A percentile compares a stretch with the other conserved stretches of the same genome.
Conservation (phyloP, 345 rosid species). For the Arabidopsis arenosa region DNA sequence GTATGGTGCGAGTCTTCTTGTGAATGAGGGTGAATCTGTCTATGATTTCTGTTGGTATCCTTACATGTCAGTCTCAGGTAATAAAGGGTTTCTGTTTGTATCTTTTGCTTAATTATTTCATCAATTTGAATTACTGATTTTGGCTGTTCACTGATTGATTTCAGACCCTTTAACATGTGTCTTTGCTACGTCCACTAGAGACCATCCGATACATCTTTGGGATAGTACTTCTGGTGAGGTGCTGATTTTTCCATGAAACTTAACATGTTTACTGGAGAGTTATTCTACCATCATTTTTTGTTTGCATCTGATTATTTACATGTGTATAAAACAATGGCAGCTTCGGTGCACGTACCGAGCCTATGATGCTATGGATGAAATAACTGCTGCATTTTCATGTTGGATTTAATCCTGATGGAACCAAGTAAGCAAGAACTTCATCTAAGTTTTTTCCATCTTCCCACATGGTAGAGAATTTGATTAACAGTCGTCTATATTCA, state of each 20-base stretch:
- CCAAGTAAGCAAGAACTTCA: slow-evolving; percentile 62
- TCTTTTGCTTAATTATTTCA: slow-evolving; percentile 20
- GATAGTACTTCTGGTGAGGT: slow-evolving; percentile 95
- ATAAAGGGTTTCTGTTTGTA: neutral
- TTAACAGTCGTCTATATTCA: slow-evolving; percentile 9
- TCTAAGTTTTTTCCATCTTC: neutral
- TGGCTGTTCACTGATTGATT: slow-evolving; percentile 27
- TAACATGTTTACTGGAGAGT: slow-evolving; percentile 1
- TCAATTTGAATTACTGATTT: slow-evolving; percentile 27
- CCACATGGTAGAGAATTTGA: slow-evolving; percentile 4
- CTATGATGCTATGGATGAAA: slow-evolving; percentile 95
- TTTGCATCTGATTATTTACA: slow-evolving; percentile 26
- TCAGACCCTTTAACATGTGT: slow-evolving; percentile 88
- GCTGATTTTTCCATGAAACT: slow-evolving; percentile 32
- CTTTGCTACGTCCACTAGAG: slow-evolving; percentile 83
- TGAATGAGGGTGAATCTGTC: slow-evolving; percentile 87
- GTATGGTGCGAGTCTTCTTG: slow-evolving; percentile 62
- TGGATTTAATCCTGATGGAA: slow-evolving; percentile 86
- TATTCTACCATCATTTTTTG: slow-evolving; percentile 6
- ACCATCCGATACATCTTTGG: slow-evolving; percentile 99
- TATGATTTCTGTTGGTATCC: slow-evolving; percentile 99
- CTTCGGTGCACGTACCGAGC: slow-evolving; percentile 96
- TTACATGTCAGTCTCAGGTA: slow-evolving; percentile 88
- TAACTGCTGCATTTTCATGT: slow-evolving; percentile 89
- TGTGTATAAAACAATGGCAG: slow-evolving; percentile 54